Percentiles rank a stretch among this genome's conserved stretches.
Conservation (phyloP, 352 stramenopile species). For the Phytophthora cryptogea region DNA sequence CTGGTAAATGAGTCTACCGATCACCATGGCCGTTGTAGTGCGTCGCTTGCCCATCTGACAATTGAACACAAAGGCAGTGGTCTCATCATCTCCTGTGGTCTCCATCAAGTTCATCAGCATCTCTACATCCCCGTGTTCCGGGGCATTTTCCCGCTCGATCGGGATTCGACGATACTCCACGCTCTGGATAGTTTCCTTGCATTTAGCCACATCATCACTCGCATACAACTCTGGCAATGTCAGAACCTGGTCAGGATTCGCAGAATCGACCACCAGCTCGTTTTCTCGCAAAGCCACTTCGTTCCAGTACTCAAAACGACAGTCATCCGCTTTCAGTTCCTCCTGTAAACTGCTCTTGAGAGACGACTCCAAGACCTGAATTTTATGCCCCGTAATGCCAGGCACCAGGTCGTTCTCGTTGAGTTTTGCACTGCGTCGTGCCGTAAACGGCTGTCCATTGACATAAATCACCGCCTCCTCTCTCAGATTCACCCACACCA, state of each 20-base stretch:
- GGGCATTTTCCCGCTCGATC: constrained; percentile 83
- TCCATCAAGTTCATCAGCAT: constrained; percentile 64
- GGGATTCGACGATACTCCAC: constrained; percentile 74
- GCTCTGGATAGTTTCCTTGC: constrained; percentile 44
- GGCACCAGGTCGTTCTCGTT: constrained; percentile 87
- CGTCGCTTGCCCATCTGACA: constrained; percentile 88
- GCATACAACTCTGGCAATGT: constrained; percentile 78
- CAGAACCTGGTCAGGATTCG: constrained; percentile 51
- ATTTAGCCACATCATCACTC: constrained; percentile 38
- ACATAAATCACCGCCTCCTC: constrained; percentile 89
- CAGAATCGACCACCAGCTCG: constrained; percentile 47
- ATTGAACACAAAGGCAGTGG: constrained; percentile 88
- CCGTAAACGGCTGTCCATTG: constrained; percentile 71
- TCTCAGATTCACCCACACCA: constrained; percentile 85
- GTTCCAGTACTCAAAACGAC: constrained; percentile 83
- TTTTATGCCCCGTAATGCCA: constrained; percentile 81
- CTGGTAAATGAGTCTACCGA: constrained; percentile 71
- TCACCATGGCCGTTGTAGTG: constrained; percentile 79
- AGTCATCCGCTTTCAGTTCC: constrained; percentile 47
- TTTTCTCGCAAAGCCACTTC: constrained; percentile 71
- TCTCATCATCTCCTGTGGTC: constrained; percentile 22
- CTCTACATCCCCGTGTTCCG: constrained; percentile 77
- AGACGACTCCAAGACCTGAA: constrained; percentile 80
- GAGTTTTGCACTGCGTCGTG: constrained; percentile 68
- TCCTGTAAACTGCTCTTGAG: constrained; percentile 83